A percentile compares a stretch with the other conserved stretches of the same genome.
Conservation (phyloP, 805 yeast species). For the Yarrowia sp. region DNA sequence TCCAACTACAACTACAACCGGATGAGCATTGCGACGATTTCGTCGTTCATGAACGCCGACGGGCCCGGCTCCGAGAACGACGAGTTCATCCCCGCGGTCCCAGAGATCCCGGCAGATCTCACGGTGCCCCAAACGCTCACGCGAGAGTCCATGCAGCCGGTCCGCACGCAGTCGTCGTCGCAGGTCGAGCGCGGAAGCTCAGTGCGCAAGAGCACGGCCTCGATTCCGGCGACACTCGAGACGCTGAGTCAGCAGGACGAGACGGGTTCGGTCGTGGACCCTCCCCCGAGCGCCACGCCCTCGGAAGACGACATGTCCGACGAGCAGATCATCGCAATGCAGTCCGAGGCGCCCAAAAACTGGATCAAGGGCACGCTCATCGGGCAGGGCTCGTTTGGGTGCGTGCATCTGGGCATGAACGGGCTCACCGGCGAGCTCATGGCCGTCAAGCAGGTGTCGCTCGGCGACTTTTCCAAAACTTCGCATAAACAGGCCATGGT, state of each 20-base stretch:
- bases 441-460: conserved; percentile 93
- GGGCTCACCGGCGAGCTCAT: conserved; percentile 89
- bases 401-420: conserved; percentile 88
- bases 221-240: neutral
- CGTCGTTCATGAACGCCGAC: conserved; percentile 33
- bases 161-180: conserved; percentile 11
- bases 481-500: conserved; percentile 53
- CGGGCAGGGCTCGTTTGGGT: conserved; percentile 94
- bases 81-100: conserved; percentile 32
- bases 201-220: neutral
- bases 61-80: conserved; percentile 27
- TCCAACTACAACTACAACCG: conserved; percentile 29
- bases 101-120: conserved; percentile 28
- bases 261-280: neutral
- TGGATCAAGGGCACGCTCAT: conserved; percentile 94
- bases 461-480: conserved; percentile 47
- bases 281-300: neutral
- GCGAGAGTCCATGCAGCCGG: conserved; percentile 9
- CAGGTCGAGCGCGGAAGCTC: neutral
- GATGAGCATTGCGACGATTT: conserved; percentile 38
- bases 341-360: conserved; percentile 50
- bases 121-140: neutral
- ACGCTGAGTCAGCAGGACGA: conserved; percentile 2
- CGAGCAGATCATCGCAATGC: conserved; percentile 20
- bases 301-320: conserved; percentile 19